Percentiles rank a stretch among this genome's conserved stretches.
Evolutionary conservation across 768 basidiomycete species (phyloP).

Genomic region (Lyophyllum shimeji): DNA sequence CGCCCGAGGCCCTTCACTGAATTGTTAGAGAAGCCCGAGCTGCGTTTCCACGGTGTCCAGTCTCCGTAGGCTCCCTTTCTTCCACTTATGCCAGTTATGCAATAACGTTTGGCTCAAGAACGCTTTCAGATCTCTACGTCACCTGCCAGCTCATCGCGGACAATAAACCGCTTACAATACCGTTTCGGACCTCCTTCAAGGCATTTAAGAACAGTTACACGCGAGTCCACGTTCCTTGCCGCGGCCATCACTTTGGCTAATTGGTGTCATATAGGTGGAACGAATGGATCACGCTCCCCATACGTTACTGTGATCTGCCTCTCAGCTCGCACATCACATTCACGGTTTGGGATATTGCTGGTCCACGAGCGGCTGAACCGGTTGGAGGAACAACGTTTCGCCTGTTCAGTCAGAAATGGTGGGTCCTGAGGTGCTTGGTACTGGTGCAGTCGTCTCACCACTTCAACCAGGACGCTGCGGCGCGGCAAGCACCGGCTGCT

Average conservation of each 20-base stretch:
- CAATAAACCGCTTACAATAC: constrained; percentile 90
- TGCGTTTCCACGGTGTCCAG: constrained; percentile 82
- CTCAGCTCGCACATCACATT: constrained; percentile 86
- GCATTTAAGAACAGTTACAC: constrained; percentile 82
- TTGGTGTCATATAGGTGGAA: constrained; percentile 60
- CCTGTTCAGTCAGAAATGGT: constrained; percentile 94
- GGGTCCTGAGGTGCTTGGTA: not conserved
- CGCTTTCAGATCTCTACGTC: constrained; percentile 90
- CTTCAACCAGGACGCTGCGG: not conserved
- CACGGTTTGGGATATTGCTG: constrained; percentile 95
- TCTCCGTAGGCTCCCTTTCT: constrained; percentile 53
- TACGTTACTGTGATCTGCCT: constrained; percentile 92
- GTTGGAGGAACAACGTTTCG: constrained; percentile 91
- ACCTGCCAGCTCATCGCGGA: constrained; percentile 91
- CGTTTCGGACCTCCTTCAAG: constrained; percentile 90
- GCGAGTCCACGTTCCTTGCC: constrained; percentile 38
- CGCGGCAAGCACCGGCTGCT: not conserved
- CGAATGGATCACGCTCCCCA: constrained; percentile 90
- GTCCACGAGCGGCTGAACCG: constrained; percentile 74
- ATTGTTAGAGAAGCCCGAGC: constrained; percentile 77
- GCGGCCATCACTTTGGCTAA: not conserved
- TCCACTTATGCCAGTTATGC: constrained; percentile 16
- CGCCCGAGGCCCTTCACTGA: constrained; percentile 74
- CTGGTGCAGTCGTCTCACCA: not conserved
- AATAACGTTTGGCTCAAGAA: constrained; percentile 50